Evolutionary conservation across 2,329 filamentous ascomycete species (phyloP).

Genomic region (Niveomyces coronatus): DNA sequence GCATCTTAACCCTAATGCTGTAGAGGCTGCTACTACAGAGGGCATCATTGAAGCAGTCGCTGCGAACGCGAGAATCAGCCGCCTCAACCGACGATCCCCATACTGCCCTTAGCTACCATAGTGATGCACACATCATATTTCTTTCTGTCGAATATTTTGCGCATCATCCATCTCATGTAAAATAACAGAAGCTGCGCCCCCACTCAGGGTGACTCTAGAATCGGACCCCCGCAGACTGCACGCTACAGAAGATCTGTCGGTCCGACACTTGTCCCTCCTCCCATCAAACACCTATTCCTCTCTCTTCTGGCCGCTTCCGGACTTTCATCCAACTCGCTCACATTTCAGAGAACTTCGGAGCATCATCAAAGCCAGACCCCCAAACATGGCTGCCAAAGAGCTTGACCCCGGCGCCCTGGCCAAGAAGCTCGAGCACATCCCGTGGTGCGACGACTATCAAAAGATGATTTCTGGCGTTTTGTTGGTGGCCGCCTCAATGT

Average conservation of each 20-base stretch:
- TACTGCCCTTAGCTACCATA: no score
- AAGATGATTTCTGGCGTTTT: conserved; percentile 55
- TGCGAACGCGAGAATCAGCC: neutral
- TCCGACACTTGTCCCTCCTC: neutral
- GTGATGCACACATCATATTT: no score
- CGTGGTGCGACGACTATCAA: conserved; percentile 51
- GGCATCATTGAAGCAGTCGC: conserved; percentile 3
- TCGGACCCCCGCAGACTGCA: conserved; percentile 4
- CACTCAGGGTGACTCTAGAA: no score
- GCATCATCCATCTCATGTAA: no score
- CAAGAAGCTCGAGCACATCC: conserved; percentile 37
- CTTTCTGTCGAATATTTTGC: no score
- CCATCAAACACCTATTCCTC: neutral
- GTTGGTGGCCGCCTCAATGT: conserved; percentile 24
- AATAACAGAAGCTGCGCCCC: no score
- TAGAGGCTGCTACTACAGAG: conserved; percentile 5
- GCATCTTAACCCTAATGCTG: conserved; percentile 3
- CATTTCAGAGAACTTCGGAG: neutral
- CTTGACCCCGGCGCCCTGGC: conserved; percentile 34
- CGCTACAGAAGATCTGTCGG: neutral
- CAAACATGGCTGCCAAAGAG: conserved; percentile 17
- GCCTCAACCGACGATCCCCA: conserved; percentile 1
- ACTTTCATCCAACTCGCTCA: neutral
- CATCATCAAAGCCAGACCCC: no score
- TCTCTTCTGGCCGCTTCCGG: neutral